Evolutionary conservation across 176 grass and related monocot species (phyloP).

Genomic region (Oryza meyeriana): DNA sequence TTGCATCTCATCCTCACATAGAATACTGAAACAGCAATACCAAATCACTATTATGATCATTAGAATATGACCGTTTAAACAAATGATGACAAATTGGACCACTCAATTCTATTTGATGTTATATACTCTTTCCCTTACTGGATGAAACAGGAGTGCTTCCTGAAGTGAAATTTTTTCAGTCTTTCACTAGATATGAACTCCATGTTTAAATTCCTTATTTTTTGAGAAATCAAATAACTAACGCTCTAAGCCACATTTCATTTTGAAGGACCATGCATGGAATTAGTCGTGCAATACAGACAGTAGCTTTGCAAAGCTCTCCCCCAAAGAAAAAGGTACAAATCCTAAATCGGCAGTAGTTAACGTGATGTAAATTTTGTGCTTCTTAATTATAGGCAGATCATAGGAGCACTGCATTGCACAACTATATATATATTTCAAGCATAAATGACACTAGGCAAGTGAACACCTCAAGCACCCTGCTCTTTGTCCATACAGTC

Average conservation of each 20-base stretch:
- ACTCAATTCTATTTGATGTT: not conserved
- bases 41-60: not conserved
- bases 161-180: not conserved
- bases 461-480: conserved; percentile 82
- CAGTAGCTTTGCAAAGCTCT: not conserved
- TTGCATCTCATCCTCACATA: conserved; percentile 94
- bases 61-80: not conserved
- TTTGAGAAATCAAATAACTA: not conserved
- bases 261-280: conserved; percentile 10
- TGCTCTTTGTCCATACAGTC: conserved; percentile 89
- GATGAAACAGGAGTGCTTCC: not conserved
- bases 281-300: not conserved
- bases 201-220: not conserved
- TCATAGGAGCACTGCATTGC: not conserved
- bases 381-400: no score
- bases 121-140: not conserved
- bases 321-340: no score
- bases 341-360: no score
- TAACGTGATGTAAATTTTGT: no score
- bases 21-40: conserved; percentile 55
- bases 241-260: not conserved
- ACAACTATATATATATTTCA: not conserved
- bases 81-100: not conserved
- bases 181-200: not conserved
- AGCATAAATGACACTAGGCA: not conserved